Evolutionary conservation across 139 green algal genomes (phyloP), one percentile per base, ranked within the genome.

Genomic region (Chlorella sorokiniana): DNA sequence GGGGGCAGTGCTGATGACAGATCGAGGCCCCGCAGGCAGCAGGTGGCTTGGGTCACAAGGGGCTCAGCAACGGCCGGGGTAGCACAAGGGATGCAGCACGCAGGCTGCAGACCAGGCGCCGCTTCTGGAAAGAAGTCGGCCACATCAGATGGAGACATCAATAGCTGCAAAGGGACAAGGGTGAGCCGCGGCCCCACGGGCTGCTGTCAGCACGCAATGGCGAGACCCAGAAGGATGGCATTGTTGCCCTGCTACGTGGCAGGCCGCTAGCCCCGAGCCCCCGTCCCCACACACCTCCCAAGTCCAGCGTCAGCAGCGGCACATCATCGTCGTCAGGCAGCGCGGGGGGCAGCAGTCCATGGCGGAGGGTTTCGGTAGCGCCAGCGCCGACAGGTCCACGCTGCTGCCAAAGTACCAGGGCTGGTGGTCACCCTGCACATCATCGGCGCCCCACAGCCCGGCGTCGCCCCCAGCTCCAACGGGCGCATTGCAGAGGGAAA

Each of bases 331-430:
- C 70, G 9, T 77, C 72, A 6, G 42, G 37, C 72, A 27, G 25
- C 38, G 51, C 72, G 33, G 72, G 51, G n/a, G 52, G 72, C 69
- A 18, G 42, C 42, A 62, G 25, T 68, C 51, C 72, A 79, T 79
- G 33, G 51, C 23, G n/a, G 35, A 2, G 51, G 31, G 51, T 8
- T 23, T 5, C 35, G n/a, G 44, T 37, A 72, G 65, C 23, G 40
- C 29, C 3, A 31, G 44, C 42, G 44, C 3, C 9, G 69, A 44
- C 51, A 79, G 52, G 42, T 69, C 72, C 72, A 51, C 14, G 72
- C 72, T 31, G 69, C 29, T 44, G 71, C 72, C 72, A 79, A 79
- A 79, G 72, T 79, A 78, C 72, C 72, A 79, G 72, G 35, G 35
- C 51, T 51, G 51, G 0, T n/a, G n/a, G n/a, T 6, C 35, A 51